Conservation (phyloP, 169 alveolate genomes). For the Plasmodium cynomolgi region DNA sequence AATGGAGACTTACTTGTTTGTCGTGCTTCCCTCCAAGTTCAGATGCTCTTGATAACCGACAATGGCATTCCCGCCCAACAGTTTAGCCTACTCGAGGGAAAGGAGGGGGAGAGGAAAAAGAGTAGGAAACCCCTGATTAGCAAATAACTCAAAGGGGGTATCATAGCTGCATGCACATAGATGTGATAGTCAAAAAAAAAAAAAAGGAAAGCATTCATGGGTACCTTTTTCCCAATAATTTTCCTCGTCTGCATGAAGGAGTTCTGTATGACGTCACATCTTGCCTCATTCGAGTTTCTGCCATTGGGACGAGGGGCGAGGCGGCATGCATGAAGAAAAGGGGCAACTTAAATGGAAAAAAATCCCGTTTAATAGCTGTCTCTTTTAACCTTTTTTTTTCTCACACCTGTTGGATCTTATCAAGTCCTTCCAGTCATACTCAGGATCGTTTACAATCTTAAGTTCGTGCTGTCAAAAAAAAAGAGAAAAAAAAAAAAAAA, state of each 20-base stretch:
- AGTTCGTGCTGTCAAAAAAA: slow-evolving; percentile 64
- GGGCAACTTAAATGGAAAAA: background rate
- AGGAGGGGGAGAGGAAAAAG: background rate
- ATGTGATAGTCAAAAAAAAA: background rate
- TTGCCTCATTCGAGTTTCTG: slow-evolving; percentile 76
- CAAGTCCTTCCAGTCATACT: slow-evolving; percentile 77
- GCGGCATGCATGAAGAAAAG: background rate
- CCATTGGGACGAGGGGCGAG: background rate
- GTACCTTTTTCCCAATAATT: slow-evolving; percentile 71
- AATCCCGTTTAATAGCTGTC: background rate
- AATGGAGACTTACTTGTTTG: slow-evolving; percentile 63
- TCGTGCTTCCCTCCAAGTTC: slow-evolving; percentile 74
- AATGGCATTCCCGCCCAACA: slow-evolving; percentile 74
- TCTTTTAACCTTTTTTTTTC: background rate
- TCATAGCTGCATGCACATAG: background rate
- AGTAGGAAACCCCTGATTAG: background rate
- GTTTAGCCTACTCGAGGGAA: slow-evolving; percentile 37
- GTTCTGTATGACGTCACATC: slow-evolving; percentile 72
- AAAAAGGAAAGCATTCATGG: background rate
- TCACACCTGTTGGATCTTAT: slow-evolving; percentile 75
- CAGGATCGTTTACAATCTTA: slow-evolving; percentile 74
- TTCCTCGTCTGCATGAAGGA: slow-evolving; percentile 72
- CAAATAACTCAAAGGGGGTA: background rate
- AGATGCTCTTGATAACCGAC: slow-evolving; percentile 73
- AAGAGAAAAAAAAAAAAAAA: background rate